phyloP scores from a whole-genome alignment of 148 eudicot species.

The Cornus controversa region DNA sequence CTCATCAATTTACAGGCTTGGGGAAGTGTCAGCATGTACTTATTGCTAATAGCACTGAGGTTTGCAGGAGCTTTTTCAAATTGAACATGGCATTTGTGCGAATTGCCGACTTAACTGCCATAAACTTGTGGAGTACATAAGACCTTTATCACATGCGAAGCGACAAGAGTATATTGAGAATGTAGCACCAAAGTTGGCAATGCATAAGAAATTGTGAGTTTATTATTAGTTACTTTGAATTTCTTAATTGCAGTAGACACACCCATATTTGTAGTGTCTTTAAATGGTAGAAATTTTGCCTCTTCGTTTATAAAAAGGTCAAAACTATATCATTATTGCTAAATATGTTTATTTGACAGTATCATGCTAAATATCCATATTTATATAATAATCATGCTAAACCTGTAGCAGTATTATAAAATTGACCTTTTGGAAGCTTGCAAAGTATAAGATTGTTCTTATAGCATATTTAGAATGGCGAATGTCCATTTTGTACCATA shows the following conservation, averaged over 20 bases:
- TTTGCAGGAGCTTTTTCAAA: slow-evolving; percentile 78
- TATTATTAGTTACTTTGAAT: background rate
- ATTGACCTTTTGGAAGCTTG: background rate
- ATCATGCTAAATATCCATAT: background rate
- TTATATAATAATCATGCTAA: background rate
- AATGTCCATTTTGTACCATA: background rate
- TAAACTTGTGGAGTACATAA: slow-evolving; percentile 70
- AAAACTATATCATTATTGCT: background rate
- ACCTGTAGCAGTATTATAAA: background rate
- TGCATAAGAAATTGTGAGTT: slow-evolving; percentile 63
- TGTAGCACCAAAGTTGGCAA: slow-evolving; percentile 69
- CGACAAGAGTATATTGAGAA: slow-evolving; percentile 59
- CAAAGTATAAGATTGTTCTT: background rate
- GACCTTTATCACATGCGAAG: slow-evolving; percentile 50
- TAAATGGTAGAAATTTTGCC: background rate
- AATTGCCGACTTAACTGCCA: slow-evolving; percentile 86
- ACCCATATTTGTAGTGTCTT: background rate
- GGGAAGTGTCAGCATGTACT: background rate
- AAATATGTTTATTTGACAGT: background rate
- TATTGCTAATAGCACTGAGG: background rate
- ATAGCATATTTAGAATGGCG: background rate
- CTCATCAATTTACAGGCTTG: background rate
- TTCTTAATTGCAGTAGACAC: slow-evolving; percentile 4
- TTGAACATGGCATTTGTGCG: slow-evolving; percentile 85
- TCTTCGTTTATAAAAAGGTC: background rate